Base-by-base conservation (phyloP, 2,329 filamentous ascomycete species). In the Aspergillus oerlinghausenensis region DNA sequence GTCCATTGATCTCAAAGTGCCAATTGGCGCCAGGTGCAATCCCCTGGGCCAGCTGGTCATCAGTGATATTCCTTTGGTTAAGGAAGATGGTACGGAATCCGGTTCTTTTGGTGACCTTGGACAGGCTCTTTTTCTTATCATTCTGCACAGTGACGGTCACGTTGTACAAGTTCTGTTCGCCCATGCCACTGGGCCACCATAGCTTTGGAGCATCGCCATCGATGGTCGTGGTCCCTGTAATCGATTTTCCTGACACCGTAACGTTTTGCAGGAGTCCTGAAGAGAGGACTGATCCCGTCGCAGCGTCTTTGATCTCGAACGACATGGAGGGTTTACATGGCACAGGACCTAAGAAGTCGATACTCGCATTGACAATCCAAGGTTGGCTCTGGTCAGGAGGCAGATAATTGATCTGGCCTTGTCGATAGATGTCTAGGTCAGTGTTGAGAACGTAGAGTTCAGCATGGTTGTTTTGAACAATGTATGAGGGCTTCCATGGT, bases 1-100 rank as follows among this genome's bases (percentile, higher is more conserved):
- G 78, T 0, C 84, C 84, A 57, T 88, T 88, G 57, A 88, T 77
- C 65, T 87, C 83, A 60, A 88, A 87, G 65, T 87, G 83, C 83
- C 84, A 84, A 67, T 84, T 82, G 47, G 79, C 80, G 7, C 82
- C 82, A 0, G 79, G 77, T n/a, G 80, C 77, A 58, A 85, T 80
- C 1, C 84, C 83, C 56, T 77, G 73, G 1, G 76, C 73, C 0
- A 83, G 65, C 59, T 87, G 82, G 1, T 75, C 75, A 0, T 82
- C 74, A 0, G 81, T 81, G 25, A 86, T 80, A 3, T 79, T 78
- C 1, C 75, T 75, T 63, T 81, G 75, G 57, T 86, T 85, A 19
- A 85, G 73, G 6, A 86, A 79, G 48, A 87, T 86, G 0, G 84
- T 86, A 17, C 84, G 76, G 62, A 88, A 87, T 0, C 84, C 84